These are phyloP conservation scores for Solanum chilense DNA, from an alignment of 257 asterid species.

Conservation along the genomic window DNA sequence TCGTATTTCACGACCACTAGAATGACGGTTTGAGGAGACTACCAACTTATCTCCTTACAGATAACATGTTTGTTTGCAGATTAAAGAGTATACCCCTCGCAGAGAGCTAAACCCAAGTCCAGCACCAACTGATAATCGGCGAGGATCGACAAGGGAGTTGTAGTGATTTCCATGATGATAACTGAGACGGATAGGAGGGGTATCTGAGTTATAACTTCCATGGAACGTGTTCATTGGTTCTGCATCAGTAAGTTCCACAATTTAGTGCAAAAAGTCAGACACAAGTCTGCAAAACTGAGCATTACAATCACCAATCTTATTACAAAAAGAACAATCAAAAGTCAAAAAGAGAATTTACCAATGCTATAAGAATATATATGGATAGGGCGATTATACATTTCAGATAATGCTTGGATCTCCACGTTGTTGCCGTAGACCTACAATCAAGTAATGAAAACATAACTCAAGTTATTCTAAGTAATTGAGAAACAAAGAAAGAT, in stretches of 20 bases:
- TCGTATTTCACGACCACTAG: background rate
- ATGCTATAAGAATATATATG: constrained; percentile 93
- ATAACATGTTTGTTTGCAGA: background rate
- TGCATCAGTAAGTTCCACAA: constrained; percentile 11
- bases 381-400: constrained; percentile 96
- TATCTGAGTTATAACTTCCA: constrained; percentile 79
- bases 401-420: constrained; percentile 92
- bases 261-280: background rate
- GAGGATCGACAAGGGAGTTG: constrained; percentile 96
- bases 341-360: constrained; percentile 30
- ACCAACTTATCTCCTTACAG: background rate
- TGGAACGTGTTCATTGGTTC: constrained; percentile 95
- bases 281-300: background rate
- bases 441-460: background rate
- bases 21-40: background rate
- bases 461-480: background rate
- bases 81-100: constrained; percentile 54
- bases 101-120: constrained; percentile 92
- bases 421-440: constrained; percentile 93
- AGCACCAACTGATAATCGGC: constrained; percentile 68
- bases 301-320: background rate
- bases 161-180: constrained; percentile 96
- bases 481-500: background rate
- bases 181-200: constrained; percentile 87
- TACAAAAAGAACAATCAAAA: background rate